These are phyloP conservation scores for Cordyceps farinosa DNA, from an alignment of 2,329 filamentous ascomycete genomes.

Conservation along the genomic window DNA sequence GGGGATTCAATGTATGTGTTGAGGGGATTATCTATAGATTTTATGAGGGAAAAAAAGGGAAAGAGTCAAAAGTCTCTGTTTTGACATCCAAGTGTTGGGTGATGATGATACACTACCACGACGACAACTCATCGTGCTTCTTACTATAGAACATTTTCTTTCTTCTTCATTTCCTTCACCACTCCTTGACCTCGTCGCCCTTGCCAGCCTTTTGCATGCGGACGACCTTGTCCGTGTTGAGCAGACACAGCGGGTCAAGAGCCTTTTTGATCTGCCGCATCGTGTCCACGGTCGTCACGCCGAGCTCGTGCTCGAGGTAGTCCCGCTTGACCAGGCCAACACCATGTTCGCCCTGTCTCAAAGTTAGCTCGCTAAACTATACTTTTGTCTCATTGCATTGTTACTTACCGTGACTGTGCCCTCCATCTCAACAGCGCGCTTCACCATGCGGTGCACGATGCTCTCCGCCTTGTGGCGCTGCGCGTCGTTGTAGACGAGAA, in stretches of 20 bases:
- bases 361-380: constrained; percentile 10
- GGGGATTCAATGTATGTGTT: background rate
- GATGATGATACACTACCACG: constrained; percentile 1
- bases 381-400: constrained; percentile 1
- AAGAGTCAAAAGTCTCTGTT: background rate
- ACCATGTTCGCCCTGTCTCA: constrained; percentile 67
- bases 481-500: constrained; percentile 59
- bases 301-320: constrained; percentile 75
- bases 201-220: constrained; percentile 50
- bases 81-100: background rate
- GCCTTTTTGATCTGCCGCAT: constrained; percentile 85
- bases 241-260: constrained; percentile 69
- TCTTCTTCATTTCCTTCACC: constrained; percentile 30
- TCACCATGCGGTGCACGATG: constrained; percentile 79
- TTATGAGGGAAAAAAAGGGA: background rate
- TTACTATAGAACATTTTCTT: background rate
- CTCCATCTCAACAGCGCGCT: constrained; percentile 78
- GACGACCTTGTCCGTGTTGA: constrained; percentile 68
- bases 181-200: constrained; percentile 41
- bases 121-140: background rate
- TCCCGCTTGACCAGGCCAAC: constrained; percentile 82
- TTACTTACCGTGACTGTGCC: constrained; percentile 68
- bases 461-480: constrained; percentile 65
- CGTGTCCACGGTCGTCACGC: constrained; percentile 68
- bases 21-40: background rate